Evolutionary conservation across 2,329 filamentous ascomycete species (phyloP).

Genomic region (Penicillium sp.): DNA sequence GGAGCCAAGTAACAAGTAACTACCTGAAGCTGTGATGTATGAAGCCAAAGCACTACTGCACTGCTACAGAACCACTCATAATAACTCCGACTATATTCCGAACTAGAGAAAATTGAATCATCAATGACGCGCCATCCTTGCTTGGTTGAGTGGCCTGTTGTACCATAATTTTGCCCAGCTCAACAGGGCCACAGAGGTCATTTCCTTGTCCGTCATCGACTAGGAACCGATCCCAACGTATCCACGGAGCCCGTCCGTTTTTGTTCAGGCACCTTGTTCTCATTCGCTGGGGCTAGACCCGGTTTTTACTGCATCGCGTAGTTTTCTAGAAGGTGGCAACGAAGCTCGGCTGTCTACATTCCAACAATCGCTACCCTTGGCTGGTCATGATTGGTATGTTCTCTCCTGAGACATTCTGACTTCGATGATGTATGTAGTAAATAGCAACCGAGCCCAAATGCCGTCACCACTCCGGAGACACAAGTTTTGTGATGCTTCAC

Average conservation of each 20-base stretch:
- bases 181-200: not conserved
- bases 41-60: not conserved
- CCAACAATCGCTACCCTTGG: conserved; percentile 6
- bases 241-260: conserved; percentile 18
- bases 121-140: not conserved
- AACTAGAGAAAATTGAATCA: not conserved
- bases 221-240: conserved; percentile 6
- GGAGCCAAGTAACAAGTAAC: not conserved
- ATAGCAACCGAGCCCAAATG: not conserved
- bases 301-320: conserved; percentile 22
- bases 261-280: conserved; percentile 21
- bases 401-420: conserved; percentile 3
- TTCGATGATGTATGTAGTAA: not conserved
- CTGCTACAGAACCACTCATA: not conserved
- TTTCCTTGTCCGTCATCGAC: conserved; percentile 9
- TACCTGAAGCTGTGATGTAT: not conserved
- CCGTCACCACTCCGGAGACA: not conserved
- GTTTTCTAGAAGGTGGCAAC: conserved; percentile 32
- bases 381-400: conserved; percentile 11
- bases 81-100: not conserved
- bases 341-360: conserved; percentile 20
- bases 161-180: not conserved
- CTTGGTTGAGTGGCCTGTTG: conserved; percentile 2
- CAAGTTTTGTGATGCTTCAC: not conserved
- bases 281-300: conserved; percentile 23